Conservation (phyloP, 164 flowering plant species). For the Santalum album region DNA sequence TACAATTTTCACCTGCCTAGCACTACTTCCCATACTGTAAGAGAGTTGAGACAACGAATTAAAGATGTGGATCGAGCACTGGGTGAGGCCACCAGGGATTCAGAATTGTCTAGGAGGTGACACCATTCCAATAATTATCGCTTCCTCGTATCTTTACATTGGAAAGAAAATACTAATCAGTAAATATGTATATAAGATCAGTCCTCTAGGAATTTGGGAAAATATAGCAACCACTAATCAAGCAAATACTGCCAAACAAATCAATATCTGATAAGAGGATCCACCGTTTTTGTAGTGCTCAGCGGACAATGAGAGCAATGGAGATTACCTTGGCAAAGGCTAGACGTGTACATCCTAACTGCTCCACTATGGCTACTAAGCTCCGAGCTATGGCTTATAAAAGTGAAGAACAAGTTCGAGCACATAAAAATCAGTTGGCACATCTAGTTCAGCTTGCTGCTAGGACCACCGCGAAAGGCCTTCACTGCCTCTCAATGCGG, state of each 20-base stretch:
- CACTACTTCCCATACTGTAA: slow-evolving; percentile 63
- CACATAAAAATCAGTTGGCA: slow-evolving; percentile 50
- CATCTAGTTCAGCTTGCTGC: slow-evolving; percentile 70
- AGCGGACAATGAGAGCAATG: slow-evolving; percentile 73
- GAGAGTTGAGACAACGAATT: slow-evolving; percentile 63
- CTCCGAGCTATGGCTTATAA: slow-evolving; percentile 77
- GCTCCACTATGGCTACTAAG: slow-evolving; percentile 54
- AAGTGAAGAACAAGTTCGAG: slow-evolving; percentile 64
- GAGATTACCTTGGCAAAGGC: slow-evolving; percentile 64
- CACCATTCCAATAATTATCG: neutral
- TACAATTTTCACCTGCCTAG: slow-evolving; percentile 56
- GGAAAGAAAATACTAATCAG: neutral
- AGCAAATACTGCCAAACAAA: neutral
- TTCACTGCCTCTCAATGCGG: slow-evolving; percentile 88
- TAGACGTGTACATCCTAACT: slow-evolving; percentile 49
- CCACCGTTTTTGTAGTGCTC: slow-evolving; percentile 39
- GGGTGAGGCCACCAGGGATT: slow-evolving; percentile 65
- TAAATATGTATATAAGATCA: neutral
- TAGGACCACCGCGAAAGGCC: slow-evolving; percentile 83
- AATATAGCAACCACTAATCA: neutral
- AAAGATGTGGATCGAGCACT: slow-evolving; percentile 68
- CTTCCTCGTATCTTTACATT: neutral
- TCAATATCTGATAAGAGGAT: slow-evolving; percentile 9
- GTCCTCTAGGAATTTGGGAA: neutral
- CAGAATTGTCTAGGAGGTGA: slow-evolving; percentile 72